Percentiles rank a stretch among this genome's conserved stretches.
Evolutionary conservation across 257 asterid genomes (phyloP).

Genomic region (Scutellaria minor): DNA sequence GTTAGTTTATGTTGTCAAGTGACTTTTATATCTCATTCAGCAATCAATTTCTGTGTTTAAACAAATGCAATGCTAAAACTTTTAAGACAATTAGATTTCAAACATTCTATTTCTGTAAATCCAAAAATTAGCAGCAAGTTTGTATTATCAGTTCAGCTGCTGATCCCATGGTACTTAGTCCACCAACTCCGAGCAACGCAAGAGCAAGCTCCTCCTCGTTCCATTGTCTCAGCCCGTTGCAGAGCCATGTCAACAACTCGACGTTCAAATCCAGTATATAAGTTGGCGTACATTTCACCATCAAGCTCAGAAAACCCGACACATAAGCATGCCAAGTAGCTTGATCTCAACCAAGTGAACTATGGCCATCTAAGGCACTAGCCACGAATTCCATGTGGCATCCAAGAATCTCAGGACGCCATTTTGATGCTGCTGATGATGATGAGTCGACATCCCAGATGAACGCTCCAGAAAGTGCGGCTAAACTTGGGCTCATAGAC

Average conservation of each 20-base stretch:
- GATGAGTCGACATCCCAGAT: slow-evolving; percentile 79
- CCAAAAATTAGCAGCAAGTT: slow-evolving; percentile 34
- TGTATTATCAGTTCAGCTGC: slow-evolving; percentile 78
- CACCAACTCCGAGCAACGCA: slow-evolving; percentile 78
- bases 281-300: too few relatives aligned
- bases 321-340: too few relatives aligned
- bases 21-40: too few relatives aligned
- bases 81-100: background rate
- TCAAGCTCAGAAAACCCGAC: too few relatives aligned
- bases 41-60: too few relatives aligned
- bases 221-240: slow-evolving; percentile 73
- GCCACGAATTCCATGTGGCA: too few relatives aligned
- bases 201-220: slow-evolving; percentile 84
- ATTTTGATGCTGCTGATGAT: slow-evolving; percentile 64
- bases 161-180: slow-evolving; percentile 72
- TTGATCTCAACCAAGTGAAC: too few relatives aligned
- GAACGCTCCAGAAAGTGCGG: slow-evolving; percentile 70
- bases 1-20: too few relatives aligned
- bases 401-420: too few relatives aligned
- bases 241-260: slow-evolving; percentile 63
- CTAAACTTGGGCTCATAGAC: slow-evolving; percentile 60
- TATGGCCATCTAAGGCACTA: too few relatives aligned
- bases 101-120: slow-evolving; percentile 28
- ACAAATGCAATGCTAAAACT: background rate
- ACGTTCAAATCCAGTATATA: slow-evolving; percentile 73